Percentiles rank a stretch among this genome's conserved stretches.
These are phyloP conservation scores for Rhodofomes roseus DNA, from an alignment of 1,284 basidiomycete genomes.

Conservation along the genomic window DNA sequence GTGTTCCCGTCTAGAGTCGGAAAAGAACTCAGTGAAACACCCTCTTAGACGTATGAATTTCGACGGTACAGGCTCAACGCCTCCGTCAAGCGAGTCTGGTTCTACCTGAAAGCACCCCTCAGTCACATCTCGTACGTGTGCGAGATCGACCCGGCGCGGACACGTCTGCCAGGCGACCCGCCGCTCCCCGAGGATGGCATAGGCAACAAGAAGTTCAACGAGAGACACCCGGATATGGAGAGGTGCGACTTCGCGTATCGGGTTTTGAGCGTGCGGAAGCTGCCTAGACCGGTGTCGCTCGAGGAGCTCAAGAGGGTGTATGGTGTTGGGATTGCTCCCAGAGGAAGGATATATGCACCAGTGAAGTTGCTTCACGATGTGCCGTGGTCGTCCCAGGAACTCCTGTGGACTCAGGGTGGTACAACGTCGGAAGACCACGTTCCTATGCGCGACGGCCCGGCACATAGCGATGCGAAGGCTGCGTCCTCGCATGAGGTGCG, in stretches of 20 bases:
- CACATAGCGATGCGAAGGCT: too few species aligned
- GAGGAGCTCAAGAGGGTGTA: background rate
- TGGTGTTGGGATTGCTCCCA: background rate
- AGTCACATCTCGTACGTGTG: background rate
- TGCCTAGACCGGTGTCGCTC: background rate
- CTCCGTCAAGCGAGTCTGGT: background rate
- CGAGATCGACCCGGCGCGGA: background rate
- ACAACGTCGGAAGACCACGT: background rate
- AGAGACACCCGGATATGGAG: background rate
- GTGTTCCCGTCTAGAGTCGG: background rate
- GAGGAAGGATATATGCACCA: background rate
- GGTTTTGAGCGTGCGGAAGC: background rate
- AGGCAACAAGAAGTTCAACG: background rate
- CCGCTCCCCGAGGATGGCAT: background rate
- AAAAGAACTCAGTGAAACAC: background rate
- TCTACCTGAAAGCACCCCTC: background rate
- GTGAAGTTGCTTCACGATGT: background rate
- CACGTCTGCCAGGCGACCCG: background rate
- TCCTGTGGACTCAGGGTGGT: background rate
- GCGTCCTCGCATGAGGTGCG: too few species aligned
- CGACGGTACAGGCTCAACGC: background rate
- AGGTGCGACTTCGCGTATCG: background rate
- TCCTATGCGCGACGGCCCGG: too few species aligned
- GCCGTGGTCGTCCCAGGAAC: background rate
- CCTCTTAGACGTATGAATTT: background rate